Percentiles rank a stretch among this genome's conserved stretches.
Evolutionary conservation across 2,329 filamentous ascomycete genomes (phyloP).

Genomic region (Trichoderma guizhouense): DNA sequence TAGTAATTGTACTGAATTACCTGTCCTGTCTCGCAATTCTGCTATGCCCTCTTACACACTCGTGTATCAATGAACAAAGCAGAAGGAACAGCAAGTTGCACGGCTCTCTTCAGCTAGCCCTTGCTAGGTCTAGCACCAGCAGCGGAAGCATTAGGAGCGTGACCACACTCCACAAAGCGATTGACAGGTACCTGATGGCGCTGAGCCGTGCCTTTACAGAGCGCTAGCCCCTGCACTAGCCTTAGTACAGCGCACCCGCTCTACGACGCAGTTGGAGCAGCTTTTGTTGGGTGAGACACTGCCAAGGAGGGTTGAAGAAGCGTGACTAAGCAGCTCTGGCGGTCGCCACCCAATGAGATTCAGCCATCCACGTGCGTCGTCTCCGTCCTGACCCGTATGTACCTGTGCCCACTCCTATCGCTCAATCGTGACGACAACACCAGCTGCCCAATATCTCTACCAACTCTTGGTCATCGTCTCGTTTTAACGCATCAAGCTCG

Average conservation of each 20-base stretch:
- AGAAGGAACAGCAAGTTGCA: neutral
- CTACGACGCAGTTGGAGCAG: neutral
- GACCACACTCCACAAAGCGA: neutral
- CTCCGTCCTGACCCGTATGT: neutral
- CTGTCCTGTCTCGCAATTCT: neutral
- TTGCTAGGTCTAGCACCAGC: neutral
- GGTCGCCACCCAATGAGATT: neutral
- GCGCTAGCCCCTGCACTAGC: neutral
- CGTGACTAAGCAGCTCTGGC: neutral
- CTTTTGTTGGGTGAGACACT: neutral
- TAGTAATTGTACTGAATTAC: neutral
- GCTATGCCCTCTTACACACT: neutral
- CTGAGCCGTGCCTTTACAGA: neutral
- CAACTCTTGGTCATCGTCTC: neutral
- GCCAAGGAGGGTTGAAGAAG: neutral
- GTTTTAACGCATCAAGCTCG: neutral
- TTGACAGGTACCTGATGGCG: neutral
- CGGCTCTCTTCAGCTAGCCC: neutral
- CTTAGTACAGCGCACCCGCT: neutral
- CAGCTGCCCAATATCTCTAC: neutral
- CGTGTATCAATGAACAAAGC: neutral
- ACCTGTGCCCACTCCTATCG: neutral
- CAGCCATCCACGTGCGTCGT: neutral
- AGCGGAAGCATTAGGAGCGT: neutral
- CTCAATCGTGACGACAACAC: slow-evolving; percentile 16